These are phyloP conservation scores for Ascochyta fabae DNA, from an alignment of 2,329 filamentous ascomycete genomes.

Conservation along the genomic window DNA sequence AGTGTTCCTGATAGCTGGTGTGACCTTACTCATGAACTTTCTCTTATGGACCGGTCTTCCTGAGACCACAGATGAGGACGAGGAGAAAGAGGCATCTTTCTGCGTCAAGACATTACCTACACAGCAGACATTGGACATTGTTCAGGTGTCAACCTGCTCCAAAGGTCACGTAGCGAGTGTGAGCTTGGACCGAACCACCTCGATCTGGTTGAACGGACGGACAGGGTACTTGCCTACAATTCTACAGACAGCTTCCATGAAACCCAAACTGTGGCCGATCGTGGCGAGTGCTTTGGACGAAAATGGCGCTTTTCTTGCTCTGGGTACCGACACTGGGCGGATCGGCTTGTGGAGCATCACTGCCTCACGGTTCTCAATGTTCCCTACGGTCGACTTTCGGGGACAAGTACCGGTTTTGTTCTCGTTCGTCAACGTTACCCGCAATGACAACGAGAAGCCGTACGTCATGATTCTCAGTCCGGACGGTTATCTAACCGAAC, in stretches of 20 bases:
- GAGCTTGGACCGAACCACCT: slow-evolving; percentile 72
- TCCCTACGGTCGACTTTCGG: slow-evolving; percentile 59
- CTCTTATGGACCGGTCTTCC: slow-evolving; percentile 70
- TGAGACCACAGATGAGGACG: slow-evolving; percentile 52
- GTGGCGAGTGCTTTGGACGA: slow-evolving; percentile 70
- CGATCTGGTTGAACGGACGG: slow-evolving; percentile 61
- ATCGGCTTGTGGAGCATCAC: slow-evolving; percentile 70
- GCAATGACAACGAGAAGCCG: slow-evolving; percentile 36
- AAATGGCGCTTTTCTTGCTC: slow-evolving; percentile 68
- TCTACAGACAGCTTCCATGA: slow-evolving; percentile 42
- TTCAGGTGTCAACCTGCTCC: slow-evolving; percentile 66
- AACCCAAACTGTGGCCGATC: slow-evolving; percentile 54
- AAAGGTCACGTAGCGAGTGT: slow-evolving; percentile 72
- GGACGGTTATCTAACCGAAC: slow-evolving; percentile 68
- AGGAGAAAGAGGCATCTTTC: slow-evolving; percentile 60
- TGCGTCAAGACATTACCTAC: slow-evolving; percentile 66
- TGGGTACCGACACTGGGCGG: slow-evolving; percentile 65
- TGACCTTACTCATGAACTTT: slow-evolving; percentile 76
- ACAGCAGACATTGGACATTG: slow-evolving; percentile 73
- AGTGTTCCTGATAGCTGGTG: slow-evolving; percentile 66
- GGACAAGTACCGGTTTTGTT: slow-evolving; percentile 72
- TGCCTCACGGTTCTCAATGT: slow-evolving; percentile 63
- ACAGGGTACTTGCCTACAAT: slow-evolving; percentile 38
- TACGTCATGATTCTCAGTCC: slow-evolving; percentile 67
- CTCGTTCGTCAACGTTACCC: slow-evolving; percentile 48